phyloP scores from a whole-genome alignment of 2,329 filamentous ascomycete genomes.

The Rhynchosporium secalis region DNA sequence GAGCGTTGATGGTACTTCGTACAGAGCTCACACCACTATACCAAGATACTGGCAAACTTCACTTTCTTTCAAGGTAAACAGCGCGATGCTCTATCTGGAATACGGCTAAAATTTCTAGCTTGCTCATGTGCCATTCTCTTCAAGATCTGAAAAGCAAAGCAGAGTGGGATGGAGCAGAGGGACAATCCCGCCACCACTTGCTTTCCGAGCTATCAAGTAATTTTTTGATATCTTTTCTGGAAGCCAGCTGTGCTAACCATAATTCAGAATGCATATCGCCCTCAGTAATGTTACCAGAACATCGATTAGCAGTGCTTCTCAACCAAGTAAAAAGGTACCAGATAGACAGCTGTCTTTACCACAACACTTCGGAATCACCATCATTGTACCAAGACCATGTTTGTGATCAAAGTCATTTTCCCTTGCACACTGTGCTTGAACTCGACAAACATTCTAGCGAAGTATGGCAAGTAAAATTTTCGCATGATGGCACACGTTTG shows the following conservation, averaged over 20 bases:
- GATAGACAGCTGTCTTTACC: slow-evolving; percentile 81
- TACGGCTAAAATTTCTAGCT: slow-evolving; percentile 47
- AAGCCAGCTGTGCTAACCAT: slow-evolving; percentile 29
- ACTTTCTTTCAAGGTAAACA: slow-evolving; percentile 72
- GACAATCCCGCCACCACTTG: slow-evolving; percentile 70
- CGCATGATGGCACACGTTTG: slow-evolving; percentile 78
- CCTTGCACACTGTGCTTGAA: slow-evolving; percentile 68
- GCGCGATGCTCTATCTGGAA: not conserved
- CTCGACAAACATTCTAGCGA: slow-evolving; percentile 75
- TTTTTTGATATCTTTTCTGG: slow-evolving; percentile 36
- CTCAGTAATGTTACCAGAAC: slow-evolving; percentile 94
- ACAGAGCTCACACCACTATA: slow-evolving; percentile 85
- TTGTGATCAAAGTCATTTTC: slow-evolving; percentile 80
- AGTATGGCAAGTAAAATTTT: slow-evolving; percentile 91
- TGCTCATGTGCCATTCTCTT: slow-evolving; percentile 83
- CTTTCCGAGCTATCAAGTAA: slow-evolving; percentile 82
- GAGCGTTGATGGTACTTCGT: slow-evolving; percentile 79
- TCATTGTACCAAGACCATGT: slow-evolving; percentile 87
- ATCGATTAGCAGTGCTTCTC: slow-evolving; percentile 78
- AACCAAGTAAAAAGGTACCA: slow-evolving; percentile 82
- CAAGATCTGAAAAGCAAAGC: slow-evolving; percentile 77
- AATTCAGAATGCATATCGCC: slow-evolving; percentile 81
- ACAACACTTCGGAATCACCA: slow-evolving; percentile 76
- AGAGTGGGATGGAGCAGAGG: slow-evolving; percentile 80
- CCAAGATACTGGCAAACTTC: slow-evolving; percentile 73